Evolutionary conservation across 495 filamentous ascomycete species (phyloP), one percentile per base, ranked within the genome.

Genomic region (Extremus antarcticus): DNA sequence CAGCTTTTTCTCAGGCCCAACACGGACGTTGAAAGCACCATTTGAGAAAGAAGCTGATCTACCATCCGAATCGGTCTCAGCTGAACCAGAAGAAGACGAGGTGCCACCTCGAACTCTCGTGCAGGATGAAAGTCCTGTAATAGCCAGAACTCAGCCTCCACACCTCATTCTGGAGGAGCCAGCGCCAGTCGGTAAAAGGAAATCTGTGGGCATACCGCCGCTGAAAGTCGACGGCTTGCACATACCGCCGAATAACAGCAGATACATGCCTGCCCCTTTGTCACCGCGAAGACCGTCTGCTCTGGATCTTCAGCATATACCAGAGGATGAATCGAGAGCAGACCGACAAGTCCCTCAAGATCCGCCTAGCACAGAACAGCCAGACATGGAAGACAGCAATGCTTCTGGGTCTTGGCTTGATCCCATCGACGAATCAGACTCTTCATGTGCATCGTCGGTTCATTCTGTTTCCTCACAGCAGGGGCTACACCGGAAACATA

Each of bases 341-440:
- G 4, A 45, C 16, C 41, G 15, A 7, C 16, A 45, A 45, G 35
- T 39, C n/a, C 9, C n/a, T 7, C 15, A 45, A 7, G 41, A 45
- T 21, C 7, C 15, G 41, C 4, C 15, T 3, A 45, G 3, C 8
- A n/a, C 15, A 45, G 41, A 17, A 7, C n/a, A 9, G n/a, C 19
- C 41, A 9, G 41, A 3, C 19, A 7, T 78, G 39, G 80, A 72
- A 3, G 13, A 75, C 25, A 87, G 85, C 60, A 80, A 80, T 54
- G 87, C 87, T 56, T 87, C 89, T 15, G 86, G 85, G 21, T 95
- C 90, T 4, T 98, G 92, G 92, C 71, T 98, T 9, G 90, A 96
- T 65, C 94, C 92, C 0, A 97, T 97, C 52, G 91, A 97, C 68
- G 92, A 98, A 65, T 95, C 90, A 9, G 88, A 85, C 29, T 95